A percentile compares a stretch with the other conserved stretches of the same genome.
phyloP scores from a whole-genome alignment of 176 grass and related monocot species.

The Elaeis guineensis region DNA sequence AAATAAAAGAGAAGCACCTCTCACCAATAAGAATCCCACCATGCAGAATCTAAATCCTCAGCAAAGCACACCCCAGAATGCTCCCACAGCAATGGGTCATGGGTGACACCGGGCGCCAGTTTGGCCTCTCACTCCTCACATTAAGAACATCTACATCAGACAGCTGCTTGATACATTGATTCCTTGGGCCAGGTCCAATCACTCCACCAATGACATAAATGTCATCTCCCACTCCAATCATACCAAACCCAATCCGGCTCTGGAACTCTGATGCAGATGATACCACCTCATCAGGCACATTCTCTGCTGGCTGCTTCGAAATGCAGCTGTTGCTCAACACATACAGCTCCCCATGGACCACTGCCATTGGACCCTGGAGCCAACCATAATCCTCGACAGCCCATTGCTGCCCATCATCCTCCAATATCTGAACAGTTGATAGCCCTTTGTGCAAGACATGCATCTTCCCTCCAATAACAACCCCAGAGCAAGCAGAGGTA shows the following conservation, averaged over 20 bases:
- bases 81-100: constrained; percentile 82
- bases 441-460: constrained; percentile 91
- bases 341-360: constrained; percentile 67
- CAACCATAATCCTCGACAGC: constrained; percentile 75
- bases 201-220: constrained; percentile 90
- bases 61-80: constrained; percentile 71
- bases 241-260: constrained; percentile 85
- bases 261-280: constrained; percentile 82
- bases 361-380: constrained; percentile 88
- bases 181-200: constrained; percentile 83
- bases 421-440: constrained; percentile 79
- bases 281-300: constrained; percentile 71
- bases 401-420: constrained; percentile 57
- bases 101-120: constrained; percentile 64
- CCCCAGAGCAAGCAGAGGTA: constrained; percentile 83
- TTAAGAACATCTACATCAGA: constrained; percentile 89
- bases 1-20: no score
- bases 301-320: constrained; percentile 64
- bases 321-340: constrained; percentile 93
- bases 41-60: constrained; percentile 50
- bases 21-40: no score
- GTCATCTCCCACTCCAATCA: constrained; percentile 64
- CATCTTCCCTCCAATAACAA: constrained; percentile 77
- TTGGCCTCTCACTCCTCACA: constrained; percentile 62
- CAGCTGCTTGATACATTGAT: constrained; percentile 85